Percentiles rank a stretch among this genome's conserved stretches.
These are phyloP conservation scores for Rhynchosporium graminicola DNA, from an alignment of 2,329 filamentous ascomycete genomes.

Conservation along the genomic window DNA sequence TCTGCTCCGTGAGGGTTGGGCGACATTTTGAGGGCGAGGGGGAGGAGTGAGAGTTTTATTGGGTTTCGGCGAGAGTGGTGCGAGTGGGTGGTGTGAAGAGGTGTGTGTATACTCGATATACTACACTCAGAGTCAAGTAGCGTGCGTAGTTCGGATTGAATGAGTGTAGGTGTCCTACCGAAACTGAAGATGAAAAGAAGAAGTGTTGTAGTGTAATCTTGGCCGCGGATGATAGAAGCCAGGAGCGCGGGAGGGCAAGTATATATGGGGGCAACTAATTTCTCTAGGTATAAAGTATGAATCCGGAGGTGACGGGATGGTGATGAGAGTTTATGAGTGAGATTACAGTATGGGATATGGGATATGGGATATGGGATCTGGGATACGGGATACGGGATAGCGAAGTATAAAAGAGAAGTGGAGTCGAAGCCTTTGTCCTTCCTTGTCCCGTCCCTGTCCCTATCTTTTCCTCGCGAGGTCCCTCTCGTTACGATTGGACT, in stretches of 20 bases:
- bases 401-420: conserved; percentile 11
- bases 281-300: neutral
- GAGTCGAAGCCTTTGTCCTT: conserved; percentile 3
- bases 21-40: conserved; percentile 8
- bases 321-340: conserved; percentile 30
- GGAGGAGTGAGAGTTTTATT: neutral
- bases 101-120: neutral
- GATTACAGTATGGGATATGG: neutral
- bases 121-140: conserved; percentile 7
- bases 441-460: neutral
- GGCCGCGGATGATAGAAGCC: conserved; percentile 8
- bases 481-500: neutral
- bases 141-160: neutral
- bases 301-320: neutral
- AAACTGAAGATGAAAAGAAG: neutral
- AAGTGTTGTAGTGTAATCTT: conserved; percentile 13
- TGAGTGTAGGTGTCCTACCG: neutral
- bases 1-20: conserved; percentile 1
- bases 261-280: conserved; percentile 14
- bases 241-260: conserved; percentile 6
- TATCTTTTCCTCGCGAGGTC: too few relatives aligned
- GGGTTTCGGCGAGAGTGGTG: conserved; percentile 7
- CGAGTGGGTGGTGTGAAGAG: neutral
- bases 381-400: too few relatives aligned
- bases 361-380: too few relatives aligned